These are phyloP conservation scores for Ajuga chamaepitys DNA, from an alignment of 257 asterid species.

Conservation along the genomic window DNA sequence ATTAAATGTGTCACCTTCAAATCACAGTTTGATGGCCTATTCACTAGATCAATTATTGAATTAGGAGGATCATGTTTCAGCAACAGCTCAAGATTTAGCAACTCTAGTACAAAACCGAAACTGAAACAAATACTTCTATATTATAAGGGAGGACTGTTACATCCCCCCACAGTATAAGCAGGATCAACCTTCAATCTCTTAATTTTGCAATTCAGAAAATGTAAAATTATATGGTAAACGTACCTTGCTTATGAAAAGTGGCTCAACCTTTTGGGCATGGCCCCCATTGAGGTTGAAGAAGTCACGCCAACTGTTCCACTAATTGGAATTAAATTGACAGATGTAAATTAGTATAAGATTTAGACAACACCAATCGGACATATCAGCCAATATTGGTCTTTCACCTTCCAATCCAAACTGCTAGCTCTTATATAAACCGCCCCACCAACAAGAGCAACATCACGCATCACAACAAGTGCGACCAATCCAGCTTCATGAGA, in stretches of 20 bases:
- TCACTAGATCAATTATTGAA: background rate
- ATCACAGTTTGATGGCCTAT: background rate
- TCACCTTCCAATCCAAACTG: slow-evolving; percentile 71
- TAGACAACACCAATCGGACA: background rate
- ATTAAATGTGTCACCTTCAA: background rate
- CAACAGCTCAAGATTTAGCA: background rate
- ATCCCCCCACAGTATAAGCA: background rate
- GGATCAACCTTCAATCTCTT: background rate
- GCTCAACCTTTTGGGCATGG: slow-evolving; percentile 64
- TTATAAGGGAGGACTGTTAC: background rate
- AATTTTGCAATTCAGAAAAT: background rate
- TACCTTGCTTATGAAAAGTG: slow-evolving; percentile 92
- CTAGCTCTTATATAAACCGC: slow-evolving; percentile 76
- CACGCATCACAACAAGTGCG: slow-evolving; percentile 73
- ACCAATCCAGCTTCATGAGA: slow-evolving; percentile 72
- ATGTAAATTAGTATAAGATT: slow-evolving; percentile 9
- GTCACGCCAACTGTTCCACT: slow-evolving; percentile 71
- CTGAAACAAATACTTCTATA: background rate
- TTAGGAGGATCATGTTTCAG: background rate
- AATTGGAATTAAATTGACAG: slow-evolving; percentile 11
- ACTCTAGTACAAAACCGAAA: background rate
- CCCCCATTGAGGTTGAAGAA: slow-evolving; percentile 81
- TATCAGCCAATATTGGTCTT: background rate
- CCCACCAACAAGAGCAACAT: slow-evolving; percentile 81
- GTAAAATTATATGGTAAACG: background rate